Evolutionary conservation across 176 grass and related monocot genomes (phyloP).

Genomic region (Olyra latifolia): DNA sequence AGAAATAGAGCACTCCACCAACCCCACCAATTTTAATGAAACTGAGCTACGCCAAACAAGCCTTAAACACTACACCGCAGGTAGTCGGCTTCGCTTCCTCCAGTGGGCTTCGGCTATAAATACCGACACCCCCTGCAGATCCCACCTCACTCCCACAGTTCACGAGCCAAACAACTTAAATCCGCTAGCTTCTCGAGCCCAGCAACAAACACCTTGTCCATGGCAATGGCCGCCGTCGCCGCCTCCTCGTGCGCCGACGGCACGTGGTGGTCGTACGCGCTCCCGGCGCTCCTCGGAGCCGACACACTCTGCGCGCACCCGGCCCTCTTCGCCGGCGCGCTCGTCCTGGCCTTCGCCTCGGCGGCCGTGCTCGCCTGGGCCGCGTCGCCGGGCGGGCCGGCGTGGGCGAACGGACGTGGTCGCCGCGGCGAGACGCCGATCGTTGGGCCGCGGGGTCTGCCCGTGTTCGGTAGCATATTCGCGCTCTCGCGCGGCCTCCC

Average conservation of each 20-base stretch:
- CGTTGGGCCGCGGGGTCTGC: slow-evolving; percentile 48
- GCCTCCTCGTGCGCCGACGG: slow-evolving; percentile 42
- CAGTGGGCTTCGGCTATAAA: neutral
- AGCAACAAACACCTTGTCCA: neutral
- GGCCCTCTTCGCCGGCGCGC: slow-evolving; percentile 29
- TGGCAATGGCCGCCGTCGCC: neutral
- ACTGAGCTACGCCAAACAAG: too few species aligned
- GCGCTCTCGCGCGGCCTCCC: slow-evolving; percentile 43
- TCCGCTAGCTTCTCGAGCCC: neutral
- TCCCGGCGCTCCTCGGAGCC: slow-evolving; percentile 51
- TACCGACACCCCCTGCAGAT: neutral
- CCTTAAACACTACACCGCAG: too few species aligned
- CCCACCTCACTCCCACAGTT: neutral
- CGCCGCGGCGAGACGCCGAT: slow-evolving; percentile 32
- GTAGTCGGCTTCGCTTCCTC: too few species aligned
- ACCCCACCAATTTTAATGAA: too few species aligned
- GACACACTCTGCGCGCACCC: slow-evolving; percentile 38
- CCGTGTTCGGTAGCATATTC: slow-evolving; percentile 67
- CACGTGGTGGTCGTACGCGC: slow-evolving; percentile 57
- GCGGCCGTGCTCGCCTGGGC: slow-evolving; percentile 47
- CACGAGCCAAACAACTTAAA: neutral
- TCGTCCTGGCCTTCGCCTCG: slow-evolving; percentile 35
- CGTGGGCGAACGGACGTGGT: slow-evolving; percentile 51
- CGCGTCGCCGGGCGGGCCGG: slow-evolving; percentile 45
- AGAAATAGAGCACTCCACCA: too few species aligned